Percentiles rank a stretch among this genome's conserved stretches.
These are phyloP conservation scores for Claviceps monticola DNA, from an alignment of 2,329 filamentous ascomycete species.

Conservation along the genomic window DNA sequence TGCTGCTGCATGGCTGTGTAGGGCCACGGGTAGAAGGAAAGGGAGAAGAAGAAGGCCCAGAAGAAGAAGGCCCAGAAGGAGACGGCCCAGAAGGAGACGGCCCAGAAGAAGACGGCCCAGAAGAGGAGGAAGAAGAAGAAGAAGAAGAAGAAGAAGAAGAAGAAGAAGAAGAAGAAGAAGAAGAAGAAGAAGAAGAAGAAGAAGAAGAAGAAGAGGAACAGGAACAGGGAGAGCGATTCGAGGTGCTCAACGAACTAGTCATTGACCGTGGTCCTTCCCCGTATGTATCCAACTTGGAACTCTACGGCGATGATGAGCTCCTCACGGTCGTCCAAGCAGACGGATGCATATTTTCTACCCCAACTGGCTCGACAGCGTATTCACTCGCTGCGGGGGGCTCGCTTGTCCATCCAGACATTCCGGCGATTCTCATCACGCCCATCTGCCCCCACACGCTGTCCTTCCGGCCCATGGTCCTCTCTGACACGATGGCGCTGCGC, in stretches of 20 bases:
- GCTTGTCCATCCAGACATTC: slow-evolving; percentile 91
- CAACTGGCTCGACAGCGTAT: slow-evolving; percentile 89
- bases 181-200: no score
- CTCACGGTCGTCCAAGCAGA: slow-evolving; percentile 94
- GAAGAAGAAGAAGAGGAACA: slow-evolving; percentile 31
- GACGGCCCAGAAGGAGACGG: no score
- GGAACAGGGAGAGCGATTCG: slow-evolving; percentile 88
- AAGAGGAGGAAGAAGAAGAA: no score
- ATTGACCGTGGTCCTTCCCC: slow-evolving; percentile 94
- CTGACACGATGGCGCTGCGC: slow-evolving; percentile 83
- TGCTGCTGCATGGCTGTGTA: no score
- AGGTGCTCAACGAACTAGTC: slow-evolving; percentile 95
- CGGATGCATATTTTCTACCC: slow-evolving; percentile 94
- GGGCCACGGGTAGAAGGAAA: no score
- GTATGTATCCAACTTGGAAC: slow-evolving; percentile 91
- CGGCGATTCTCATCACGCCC: slow-evolving; percentile 88
- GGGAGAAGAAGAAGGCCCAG: no score
- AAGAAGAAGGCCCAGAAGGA: no score
- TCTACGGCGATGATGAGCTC: slow-evolving; percentile 90
- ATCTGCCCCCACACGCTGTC: slow-evolving; percentile 96
- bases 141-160: no score
- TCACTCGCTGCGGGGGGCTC: slow-evolving; percentile 91
- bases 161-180: no score
- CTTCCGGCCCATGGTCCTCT: slow-evolving; percentile 95
- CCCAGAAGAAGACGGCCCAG: no score